phyloP scores from a whole-genome alignment of 2,329 filamentous ascomycete species.

The Microcyclospora tardicrescens region DNA sequence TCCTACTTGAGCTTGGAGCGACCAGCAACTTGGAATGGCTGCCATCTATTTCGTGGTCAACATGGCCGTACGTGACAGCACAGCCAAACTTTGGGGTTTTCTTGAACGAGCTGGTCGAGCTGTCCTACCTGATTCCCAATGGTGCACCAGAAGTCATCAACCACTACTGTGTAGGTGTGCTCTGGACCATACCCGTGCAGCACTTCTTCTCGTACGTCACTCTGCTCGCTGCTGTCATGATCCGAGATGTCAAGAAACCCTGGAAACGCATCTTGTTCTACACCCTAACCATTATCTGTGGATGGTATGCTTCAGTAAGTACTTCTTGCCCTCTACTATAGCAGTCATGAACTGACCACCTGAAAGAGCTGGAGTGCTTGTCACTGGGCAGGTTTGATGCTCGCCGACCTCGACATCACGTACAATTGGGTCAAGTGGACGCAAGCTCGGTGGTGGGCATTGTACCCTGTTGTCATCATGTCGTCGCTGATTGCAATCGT shows the following conservation, averaged over 20 bases:
- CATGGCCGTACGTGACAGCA: constrained; percentile 33
- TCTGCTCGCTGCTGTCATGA: constrained; percentile 30
- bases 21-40: constrained; percentile 32
- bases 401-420: constrained; percentile 35
- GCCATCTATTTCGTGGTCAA: constrained; percentile 35
- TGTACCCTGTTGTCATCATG: constrained; percentile 26
- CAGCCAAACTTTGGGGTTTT: constrained; percentile 30
- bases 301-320: constrained; percentile 30
- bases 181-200: constrained; percentile 39
- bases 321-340: not conserved
- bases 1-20: constrained; percentile 33
- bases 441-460: constrained; percentile 20
- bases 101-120: constrained; percentile 32
- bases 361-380: constrained; percentile 32
- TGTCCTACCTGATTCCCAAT: constrained; percentile 36
- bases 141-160: constrained; percentile 35
- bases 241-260: constrained; percentile 32
- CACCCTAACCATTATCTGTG: constrained; percentile 28
- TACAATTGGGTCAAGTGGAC: constrained; percentile 32
- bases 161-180: constrained; percentile 37
- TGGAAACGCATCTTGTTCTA: constrained; percentile 37
- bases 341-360: not conserved
- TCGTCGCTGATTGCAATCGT: constrained; percentile 24
- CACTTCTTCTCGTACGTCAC: constrained; percentile 36
- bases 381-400: constrained; percentile 32